phyloP scores from a whole-genome alignment of 495 filamentous ascomycete genomes.

The Glarea lozoyensis region DNA sequence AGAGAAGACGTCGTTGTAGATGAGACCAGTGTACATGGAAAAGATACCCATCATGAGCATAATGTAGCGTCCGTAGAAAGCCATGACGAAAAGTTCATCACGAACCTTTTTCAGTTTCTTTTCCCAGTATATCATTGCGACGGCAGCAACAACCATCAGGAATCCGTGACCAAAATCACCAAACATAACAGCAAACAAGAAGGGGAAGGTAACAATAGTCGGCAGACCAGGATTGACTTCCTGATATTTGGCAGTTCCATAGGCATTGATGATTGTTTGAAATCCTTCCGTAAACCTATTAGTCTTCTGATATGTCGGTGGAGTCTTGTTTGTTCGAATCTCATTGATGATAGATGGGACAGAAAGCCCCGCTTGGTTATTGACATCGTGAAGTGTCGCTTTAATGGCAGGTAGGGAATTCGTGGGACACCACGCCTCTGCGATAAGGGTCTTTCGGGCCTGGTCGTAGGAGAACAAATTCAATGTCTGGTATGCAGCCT shows the following conservation, averaged over 20 bases:
- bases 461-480: conserved; percentile 96
- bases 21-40: conserved; percentile 92
- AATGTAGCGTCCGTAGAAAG: conserved; percentile 96
- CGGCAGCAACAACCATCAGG: conserved; percentile 72
- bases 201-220: conserved; percentile 94
- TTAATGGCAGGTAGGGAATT: conserved; percentile 87
- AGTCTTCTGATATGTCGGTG: conserved; percentile 90
- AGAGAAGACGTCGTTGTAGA: conserved; percentile 98
- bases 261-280: conserved; percentile 98
- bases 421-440: conserved; percentile 94
- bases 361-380: conserved; percentile 84
- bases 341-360: conserved; percentile 97
- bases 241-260: conserved; percentile 91
- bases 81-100: conserved; percentile 94
- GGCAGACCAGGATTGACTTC: conserved; percentile 95
- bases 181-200: conserved; percentile 99
- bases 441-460: conserved; percentile 89
- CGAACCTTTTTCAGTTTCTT: conserved; percentile 81
- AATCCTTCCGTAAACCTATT: conserved; percentile 98
- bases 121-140: conserved; percentile 93
- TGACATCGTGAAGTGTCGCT: conserved; percentile 93
- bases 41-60: conserved; percentile 97
- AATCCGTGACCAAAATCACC: conserved; percentile 89
- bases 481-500: conserved; percentile 92
- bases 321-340: conserved; percentile 91